Evolutionary conservation across 2,329 filamentous ascomycete genomes (phyloP).

Genomic region (Xylariaceae sp.): DNA sequence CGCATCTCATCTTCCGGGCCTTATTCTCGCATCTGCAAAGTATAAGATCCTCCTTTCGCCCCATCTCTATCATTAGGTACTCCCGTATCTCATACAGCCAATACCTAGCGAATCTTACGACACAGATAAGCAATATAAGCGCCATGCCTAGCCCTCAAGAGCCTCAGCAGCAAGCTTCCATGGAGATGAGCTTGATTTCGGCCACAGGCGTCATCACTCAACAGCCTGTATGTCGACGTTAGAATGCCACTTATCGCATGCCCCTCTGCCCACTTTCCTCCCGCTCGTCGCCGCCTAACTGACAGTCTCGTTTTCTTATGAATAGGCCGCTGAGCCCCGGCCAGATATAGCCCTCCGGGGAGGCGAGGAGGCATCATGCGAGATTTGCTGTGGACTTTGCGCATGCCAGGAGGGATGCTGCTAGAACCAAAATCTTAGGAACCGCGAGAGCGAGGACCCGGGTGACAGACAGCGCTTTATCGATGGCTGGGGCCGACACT

Average conservation of each 20-base stretch:
- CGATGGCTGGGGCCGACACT: neutral
- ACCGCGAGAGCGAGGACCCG: no score
- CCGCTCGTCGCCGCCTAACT: neutral
- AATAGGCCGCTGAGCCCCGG: conserved; percentile 39
- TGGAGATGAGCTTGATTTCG: conserved; percentile 35
- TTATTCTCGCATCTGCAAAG: neutral
- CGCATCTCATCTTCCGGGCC: neutral
- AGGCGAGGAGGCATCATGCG: conserved; percentile 44
- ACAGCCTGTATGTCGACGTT: conserved; percentile 38
- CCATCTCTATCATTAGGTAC: neutral
- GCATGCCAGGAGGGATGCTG: conserved; percentile 43
- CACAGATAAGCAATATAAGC: neutral
- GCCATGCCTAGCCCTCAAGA: conserved; percentile 40
- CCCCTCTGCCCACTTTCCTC: neutral
- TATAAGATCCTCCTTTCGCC: neutral
- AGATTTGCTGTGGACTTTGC: conserved; percentile 45
- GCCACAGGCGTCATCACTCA: conserved; percentile 34
- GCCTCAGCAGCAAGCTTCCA: conserved; percentile 42
- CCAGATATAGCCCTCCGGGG: conserved; percentile 42
- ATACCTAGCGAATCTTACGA: neutral
- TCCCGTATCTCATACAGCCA: neutral
- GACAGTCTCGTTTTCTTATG: neutral
- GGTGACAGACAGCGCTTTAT: neutral
- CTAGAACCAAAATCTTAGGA: conserved; percentile 26
- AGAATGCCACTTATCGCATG: neutral